Base-by-base conservation (phyloP, 2,329 filamentous ascomycete species). In the Colletotrichum liaoningense region DNA sequence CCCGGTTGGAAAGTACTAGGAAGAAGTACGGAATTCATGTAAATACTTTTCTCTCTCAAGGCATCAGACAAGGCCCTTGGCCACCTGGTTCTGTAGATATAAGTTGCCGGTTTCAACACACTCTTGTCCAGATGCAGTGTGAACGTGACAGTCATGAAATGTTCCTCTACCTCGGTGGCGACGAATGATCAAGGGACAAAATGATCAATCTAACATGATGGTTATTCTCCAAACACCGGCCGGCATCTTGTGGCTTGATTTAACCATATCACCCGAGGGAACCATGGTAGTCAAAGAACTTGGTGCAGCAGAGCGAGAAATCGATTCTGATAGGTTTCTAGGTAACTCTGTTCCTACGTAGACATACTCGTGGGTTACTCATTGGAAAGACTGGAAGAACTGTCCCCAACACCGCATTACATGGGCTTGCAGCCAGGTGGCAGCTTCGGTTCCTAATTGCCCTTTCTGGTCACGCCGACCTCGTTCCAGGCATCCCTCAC, bases 401-500 rank as follows among this genome's bases (percentile, higher is more conserved):
- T n/a, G 33, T 26, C n/a, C 22, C 57, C 4, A 5, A 59, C 28
- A 22, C 19, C 33, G 54, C 11, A 12, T 16, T 8, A 67, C 56
- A 67, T 67, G 1, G 52, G 26, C 16, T 54, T 54, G 63, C 62
- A 66, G 28, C 22, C 33, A n/a, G 38, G 35, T 7, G 35, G 24
- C 26, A 35, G 46, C n/a, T 66, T 60, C 6, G 42, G 67, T 26
- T 71, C 63, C 63, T 74, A 65, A 46, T 54, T 54, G 38, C 49
- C 67, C 55, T 69, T 69, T 22, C 66, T 55, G 14, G 66, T 72
- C 30, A 88, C 86, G 7, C 86, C 87, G 22, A 88, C 87, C 26
- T 85, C 82, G 54, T 78, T 81, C 87, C 86, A 89, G 7, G 86
- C 86, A 66, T 85, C 81, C 59, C 83, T 83, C 4, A 88, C 83